Conservation (phyloP, 805 yeast genomes). For the Kluyveromyces aestuarii region DNA sequence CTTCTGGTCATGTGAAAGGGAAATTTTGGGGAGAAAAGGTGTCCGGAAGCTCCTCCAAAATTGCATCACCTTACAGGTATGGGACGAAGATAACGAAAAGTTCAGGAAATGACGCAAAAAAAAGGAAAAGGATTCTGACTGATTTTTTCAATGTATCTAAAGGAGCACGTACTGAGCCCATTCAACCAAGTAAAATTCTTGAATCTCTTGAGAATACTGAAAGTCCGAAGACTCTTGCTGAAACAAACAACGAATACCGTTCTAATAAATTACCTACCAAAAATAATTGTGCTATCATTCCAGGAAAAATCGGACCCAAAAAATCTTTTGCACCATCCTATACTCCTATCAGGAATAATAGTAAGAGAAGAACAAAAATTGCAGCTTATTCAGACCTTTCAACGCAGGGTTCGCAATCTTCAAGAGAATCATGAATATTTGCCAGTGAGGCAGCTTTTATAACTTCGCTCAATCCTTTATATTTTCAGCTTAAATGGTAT, state of each 20-base stretch:
- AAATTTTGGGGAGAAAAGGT: not conserved
- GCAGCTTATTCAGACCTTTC: not conserved
- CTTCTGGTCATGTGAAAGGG: not conserved
- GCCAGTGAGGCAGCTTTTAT: not conserved
- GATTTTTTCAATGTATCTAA: not conserved
- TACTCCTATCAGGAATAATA: conserved; percentile 1
- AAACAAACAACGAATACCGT: not conserved
- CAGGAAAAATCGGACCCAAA: not conserved
- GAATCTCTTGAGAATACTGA: no score
- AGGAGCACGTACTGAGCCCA: not conserved
- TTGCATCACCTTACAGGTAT: not conserved
- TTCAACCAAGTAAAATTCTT: not conserved
- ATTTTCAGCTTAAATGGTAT: conserved; percentile 1
- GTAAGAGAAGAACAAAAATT: not conserved
- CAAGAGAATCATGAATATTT: not conserved
- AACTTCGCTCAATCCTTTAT: not conserved
- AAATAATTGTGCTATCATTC: not conserved
- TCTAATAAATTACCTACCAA: not conserved
- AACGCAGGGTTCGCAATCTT: not conserved
- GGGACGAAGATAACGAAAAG: not conserved
- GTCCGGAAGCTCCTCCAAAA: not conserved
- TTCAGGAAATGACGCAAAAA: no score
- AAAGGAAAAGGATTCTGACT: not conserved
- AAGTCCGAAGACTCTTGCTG: no score
- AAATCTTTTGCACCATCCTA: conserved; percentile 1